These are phyloP conservation scores for Dactylonectria estremocensis DNA, from an alignment of 2,329 filamentous ascomycete genomes.

Conservation along the genomic window DNA sequence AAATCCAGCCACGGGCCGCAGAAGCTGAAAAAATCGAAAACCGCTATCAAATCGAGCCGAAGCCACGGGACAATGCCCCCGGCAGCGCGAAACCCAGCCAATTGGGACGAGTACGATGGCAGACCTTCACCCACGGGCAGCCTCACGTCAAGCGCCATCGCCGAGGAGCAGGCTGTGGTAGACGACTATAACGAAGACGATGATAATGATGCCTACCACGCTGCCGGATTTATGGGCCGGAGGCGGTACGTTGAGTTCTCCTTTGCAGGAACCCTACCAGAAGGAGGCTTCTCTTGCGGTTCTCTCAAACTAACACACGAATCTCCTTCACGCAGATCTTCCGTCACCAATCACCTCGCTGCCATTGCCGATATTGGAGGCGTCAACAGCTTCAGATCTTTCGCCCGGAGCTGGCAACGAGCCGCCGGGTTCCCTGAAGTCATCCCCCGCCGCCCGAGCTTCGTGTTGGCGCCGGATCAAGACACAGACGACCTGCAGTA, in stretches of 20 bases:
- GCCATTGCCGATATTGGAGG: constrained; percentile 82
- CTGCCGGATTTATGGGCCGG: constrained; percentile 45
- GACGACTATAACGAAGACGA: constrained; percentile 56
- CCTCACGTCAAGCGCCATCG: constrained; percentile 58
- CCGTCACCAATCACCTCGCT: constrained; percentile 70
- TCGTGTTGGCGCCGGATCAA: constrained; percentile 74
- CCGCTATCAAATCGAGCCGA: constrained; percentile 19
- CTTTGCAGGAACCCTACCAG: no score
- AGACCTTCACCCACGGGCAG: constrained; percentile 60
- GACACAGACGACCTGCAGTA: constrained; percentile 57
- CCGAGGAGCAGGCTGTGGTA: constrained; percentile 63
- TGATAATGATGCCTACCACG: constrained; percentile 40
- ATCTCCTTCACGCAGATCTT: constrained; percentile 62
- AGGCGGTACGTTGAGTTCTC: constrained; percentile 47
- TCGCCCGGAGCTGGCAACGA: constrained; percentile 92
- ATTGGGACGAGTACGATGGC: constrained; percentile 64
- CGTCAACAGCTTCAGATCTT: constrained; percentile 94
- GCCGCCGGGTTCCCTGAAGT: constrained; percentile 92
- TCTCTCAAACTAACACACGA: constrained; percentile 18
- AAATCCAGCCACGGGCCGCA: neutral
- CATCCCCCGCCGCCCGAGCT: constrained; percentile 83
- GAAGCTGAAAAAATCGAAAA: neutral
- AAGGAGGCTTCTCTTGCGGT: neutral
- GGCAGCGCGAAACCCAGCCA: constrained; percentile 56
- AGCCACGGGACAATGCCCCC: constrained; percentile 47